Evolutionary conservation across 805 yeast genomes (phyloP), one percentile per base, ranked within the genome.

Genomic region (Danielozyma ontarioensis): DNA sequence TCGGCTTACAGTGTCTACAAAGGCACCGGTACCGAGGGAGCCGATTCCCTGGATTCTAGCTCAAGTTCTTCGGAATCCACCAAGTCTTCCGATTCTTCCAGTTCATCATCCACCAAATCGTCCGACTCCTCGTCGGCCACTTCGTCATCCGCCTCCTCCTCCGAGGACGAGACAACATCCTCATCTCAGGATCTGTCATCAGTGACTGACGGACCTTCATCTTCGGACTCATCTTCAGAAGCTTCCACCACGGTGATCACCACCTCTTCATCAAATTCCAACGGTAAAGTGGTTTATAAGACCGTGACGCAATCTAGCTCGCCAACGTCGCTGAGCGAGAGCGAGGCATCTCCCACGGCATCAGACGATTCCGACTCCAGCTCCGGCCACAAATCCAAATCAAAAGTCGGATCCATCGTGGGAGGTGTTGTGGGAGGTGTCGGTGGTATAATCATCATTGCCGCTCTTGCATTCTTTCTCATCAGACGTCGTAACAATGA

Each of bases 1-100:
- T 30, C 33, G 23, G 55, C 57, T 3, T 68, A 50, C 48, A 37
- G 53, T 13, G 59, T 65, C 4, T 63, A 46, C 31, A 31, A 23
- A 3, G 64, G 64, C 16, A 17, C 32, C 2, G 64, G 59, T 4
- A 24, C 34, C 6, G 39, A 24, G 31, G 41, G 33, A 27, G 13
- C 34, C 18, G 32, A 17, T 14, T 27, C 32, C 25, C 23, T 28
- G 13, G 32, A 35, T 15, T 24, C 36, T 27, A 7, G 39, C 2
- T 27, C 34, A 28, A 14, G 45, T 5, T 10, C 31, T 19, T 13
- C 32, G 29, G 11, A 31, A 13, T 31, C 42, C 13, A 18, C 37
- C 13, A 10, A 29, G 13, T n/a, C 43, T 5, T 29, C 48, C 15
- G 8, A 36, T 11, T 21, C 46, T n/a, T 7, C 37, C 13, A n/a